phyloP scores from a whole-genome alignment of 495 filamentous ascomycete species.

The Lentithecium fluviatile region DNA sequence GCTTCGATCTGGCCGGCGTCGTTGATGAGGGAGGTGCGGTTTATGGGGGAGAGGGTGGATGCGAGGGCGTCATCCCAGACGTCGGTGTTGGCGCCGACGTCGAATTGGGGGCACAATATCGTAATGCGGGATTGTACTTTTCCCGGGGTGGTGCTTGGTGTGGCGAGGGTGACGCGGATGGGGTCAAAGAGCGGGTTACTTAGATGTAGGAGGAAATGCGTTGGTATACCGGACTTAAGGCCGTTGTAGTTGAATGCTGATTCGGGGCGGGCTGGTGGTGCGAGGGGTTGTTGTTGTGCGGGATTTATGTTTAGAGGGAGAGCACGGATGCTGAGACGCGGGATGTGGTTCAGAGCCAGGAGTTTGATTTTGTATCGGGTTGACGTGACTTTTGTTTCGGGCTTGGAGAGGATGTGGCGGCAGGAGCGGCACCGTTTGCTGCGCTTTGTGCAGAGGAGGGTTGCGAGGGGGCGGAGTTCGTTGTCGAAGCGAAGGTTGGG shows the following conservation, averaged over 20 bases:
- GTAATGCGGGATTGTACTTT: slow-evolving; percentile 76
- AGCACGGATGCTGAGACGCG: slow-evolving; percentile 57
- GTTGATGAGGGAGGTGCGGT: not conserved
- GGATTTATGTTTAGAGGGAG: slow-evolving; percentile 15
- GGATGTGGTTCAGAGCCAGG: slow-evolving; percentile 85
- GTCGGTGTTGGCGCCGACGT: slow-evolving; percentile 91
- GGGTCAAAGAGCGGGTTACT: slow-evolving; percentile 92
- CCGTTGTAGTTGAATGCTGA: slow-evolving; percentile 46
- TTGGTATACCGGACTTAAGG: slow-evolving; percentile 65
- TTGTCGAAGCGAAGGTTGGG: slow-evolving; percentile 55
- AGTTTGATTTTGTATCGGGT: slow-evolving; percentile 87
- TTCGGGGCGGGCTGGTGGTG: slow-evolving; percentile 11
- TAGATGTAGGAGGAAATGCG: slow-evolving; percentile 82
- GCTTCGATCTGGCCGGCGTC: slow-evolving; percentile 59
- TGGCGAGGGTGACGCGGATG: slow-evolving; percentile 81
- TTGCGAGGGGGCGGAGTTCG: slow-evolving; percentile 74
- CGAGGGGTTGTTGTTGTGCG: slow-evolving; percentile 13
- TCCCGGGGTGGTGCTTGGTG: slow-evolving; percentile 77
- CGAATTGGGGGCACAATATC: slow-evolving; percentile 90
- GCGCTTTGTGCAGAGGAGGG: slow-evolving; percentile 83
- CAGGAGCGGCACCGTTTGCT: slow-evolving; percentile 89
- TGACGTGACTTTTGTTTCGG: slow-evolving; percentile 82
- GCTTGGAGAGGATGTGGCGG: slow-evolving; percentile 91
- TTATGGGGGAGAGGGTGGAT: slow-evolving; percentile 37
- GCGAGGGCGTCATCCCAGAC: slow-evolving; percentile 90